Base-by-base conservation (phyloP, 257 asterid species). In the Thymus quinquecostatus region DNA sequence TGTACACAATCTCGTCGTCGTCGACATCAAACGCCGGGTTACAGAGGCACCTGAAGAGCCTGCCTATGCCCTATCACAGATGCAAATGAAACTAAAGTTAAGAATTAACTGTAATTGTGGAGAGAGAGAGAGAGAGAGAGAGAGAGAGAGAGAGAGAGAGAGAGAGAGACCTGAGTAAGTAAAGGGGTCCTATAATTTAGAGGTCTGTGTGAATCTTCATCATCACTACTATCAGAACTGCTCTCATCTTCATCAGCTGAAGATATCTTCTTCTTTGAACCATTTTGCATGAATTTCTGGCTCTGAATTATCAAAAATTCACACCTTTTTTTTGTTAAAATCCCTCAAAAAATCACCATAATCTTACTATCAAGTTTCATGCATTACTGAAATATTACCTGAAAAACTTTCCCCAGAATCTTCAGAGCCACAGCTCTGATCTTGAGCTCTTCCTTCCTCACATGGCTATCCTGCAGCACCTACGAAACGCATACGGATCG, bases 21-120 rank as follows among this genome's bases (percentile, higher is more conserved):
- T 91, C 95, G 60, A 88, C 97, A 33, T 91, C 92, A 47, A 89
- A 89, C 7, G 95, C 96, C 44, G 96, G 97, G 79, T 89, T 91
- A 47, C 97, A 89, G 3, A 91, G 86, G 59, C 97, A 91, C 83
- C 95, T 86, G 82, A 87, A 89, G 64, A 91, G 96, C 71, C 95
- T 89, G 1, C 96, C 97, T 7, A 91, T 89, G 34, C 96, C 96
- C 97, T 91, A 86, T 60, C 48, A 72, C n/a, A 12, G 2, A 36
- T 69, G 30, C 14, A 80, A 8, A 13, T 12, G 21, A 70, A 38
- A 11, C 28, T 59, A 40, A 51, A 21, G 29, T 38, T 38, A 29
- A 54, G 11, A 32, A 7, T 14, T 13, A 49, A 12, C 21, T 10
- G 79, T 21, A 21, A 21, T 21, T 21, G 7, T 4, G 7, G 41